Evolutionary conservation across 73 alveolate species (phyloP).

Genomic region (Paramecium sexaurelia): DNA sequence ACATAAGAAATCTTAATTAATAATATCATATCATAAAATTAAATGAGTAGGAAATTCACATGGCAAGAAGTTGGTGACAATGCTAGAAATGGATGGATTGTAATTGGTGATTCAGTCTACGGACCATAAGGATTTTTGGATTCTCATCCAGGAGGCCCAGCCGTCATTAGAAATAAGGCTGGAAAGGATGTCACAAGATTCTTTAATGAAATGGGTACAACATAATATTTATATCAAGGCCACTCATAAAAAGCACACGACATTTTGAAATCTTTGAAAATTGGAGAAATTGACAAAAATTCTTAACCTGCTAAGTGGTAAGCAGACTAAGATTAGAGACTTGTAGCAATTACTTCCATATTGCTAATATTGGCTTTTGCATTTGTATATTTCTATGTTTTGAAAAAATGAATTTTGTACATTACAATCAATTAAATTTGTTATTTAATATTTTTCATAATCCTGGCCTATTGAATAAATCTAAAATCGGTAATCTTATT

Average conservation of each 20-base stretch:
- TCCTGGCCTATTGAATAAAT: conserved; percentile 28
- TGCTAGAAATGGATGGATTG: conserved; percentile 63
- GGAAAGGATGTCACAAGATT: conserved; percentile 67
- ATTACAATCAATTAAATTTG: neutral
- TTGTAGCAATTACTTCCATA: neutral
- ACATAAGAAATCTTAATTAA: neutral
- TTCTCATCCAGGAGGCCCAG: conserved; percentile 70
- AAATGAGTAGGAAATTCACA: conserved; percentile 5
- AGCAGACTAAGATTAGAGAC: neutral
- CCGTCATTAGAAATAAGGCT: conserved; percentile 57
- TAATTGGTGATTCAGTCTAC: conserved; percentile 57
- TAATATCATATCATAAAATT: neutral
- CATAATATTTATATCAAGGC: neutral
- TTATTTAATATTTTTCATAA: neutral
- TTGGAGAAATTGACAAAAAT: conserved; percentile 22
- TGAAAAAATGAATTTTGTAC: conserved; percentile 6
- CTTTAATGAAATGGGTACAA: conserved; percentile 53
- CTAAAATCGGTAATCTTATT: neutral
- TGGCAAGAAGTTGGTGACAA: conserved; percentile 53
- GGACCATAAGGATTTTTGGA: conserved; percentile 52
- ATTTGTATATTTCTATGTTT: neutral
- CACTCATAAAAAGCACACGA: conserved; percentile 1
- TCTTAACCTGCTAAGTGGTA: conserved; percentile 6
- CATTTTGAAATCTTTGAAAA: conserved; percentile 23
- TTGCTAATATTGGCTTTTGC: neutral